Conservation (phyloP, 805 yeast genomes). For the Nakazawaea wickerhamii region DNA sequence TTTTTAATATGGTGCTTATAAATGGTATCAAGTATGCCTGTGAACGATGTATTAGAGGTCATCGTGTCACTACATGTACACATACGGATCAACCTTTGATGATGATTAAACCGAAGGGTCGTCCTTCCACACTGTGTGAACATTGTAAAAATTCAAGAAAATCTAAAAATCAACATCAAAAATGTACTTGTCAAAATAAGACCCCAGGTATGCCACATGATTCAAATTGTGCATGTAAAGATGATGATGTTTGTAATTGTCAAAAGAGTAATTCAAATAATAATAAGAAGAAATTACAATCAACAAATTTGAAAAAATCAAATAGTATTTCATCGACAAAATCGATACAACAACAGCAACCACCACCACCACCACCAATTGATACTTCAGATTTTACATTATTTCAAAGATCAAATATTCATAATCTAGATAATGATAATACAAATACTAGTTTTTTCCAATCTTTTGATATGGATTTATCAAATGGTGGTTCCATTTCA, state of each 20-base stretch:
- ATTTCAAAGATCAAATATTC: slow-evolving; percentile 6
- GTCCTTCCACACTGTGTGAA: slow-evolving; percentile 89
- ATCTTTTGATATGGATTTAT: slow-evolving; percentile 6
- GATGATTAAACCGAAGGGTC: slow-evolving; percentile 93
- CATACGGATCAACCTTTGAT: slow-evolving; percentile 88
- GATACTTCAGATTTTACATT: slow-evolving; percentile 4
- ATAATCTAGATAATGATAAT: slow-evolving; percentile 2
- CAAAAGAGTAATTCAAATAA: slow-evolving; percentile 12
- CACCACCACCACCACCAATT: not conserved
- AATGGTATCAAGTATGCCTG: slow-evolving; percentile 96
- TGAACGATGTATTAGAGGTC: slow-evolving; percentile 93
- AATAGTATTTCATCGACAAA: slow-evolving; percentile 3
- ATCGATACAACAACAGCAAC: not conserved
- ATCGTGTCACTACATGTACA: slow-evolving; percentile 88
- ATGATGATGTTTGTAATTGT: slow-evolving; percentile 29
- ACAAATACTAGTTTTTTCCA: not conserved
- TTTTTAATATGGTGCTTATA: slow-evolving; percentile 91
- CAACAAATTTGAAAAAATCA: slow-evolving; percentile 10
- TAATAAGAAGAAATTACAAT: slow-evolving; percentile 16
- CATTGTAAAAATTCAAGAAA: slow-evolving; percentile 79
- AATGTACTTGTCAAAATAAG: slow-evolving; percentile 65
- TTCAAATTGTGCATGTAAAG: slow-evolving; percentile 26
- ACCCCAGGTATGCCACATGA: slow-evolving; percentile 19
- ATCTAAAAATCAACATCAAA: slow-evolving; percentile 56
- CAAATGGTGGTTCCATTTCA: not conserved